Evolutionary conservation across 2,329 filamentous ascomycete species (phyloP).

Genomic region (Monosporascus sp.): DNA sequence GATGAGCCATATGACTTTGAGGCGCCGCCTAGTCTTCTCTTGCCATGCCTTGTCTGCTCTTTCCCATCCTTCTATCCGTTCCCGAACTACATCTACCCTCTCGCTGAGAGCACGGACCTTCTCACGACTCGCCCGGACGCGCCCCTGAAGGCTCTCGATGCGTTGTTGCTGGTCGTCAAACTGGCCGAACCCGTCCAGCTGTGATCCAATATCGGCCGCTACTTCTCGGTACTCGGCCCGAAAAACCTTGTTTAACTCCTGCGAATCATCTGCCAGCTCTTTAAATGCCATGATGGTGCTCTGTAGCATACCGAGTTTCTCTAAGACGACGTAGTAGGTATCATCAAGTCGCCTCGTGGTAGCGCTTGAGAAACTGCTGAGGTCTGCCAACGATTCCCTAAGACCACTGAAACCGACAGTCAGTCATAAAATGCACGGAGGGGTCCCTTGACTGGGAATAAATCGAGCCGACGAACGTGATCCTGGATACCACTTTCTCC

Average conservation of each 20-base stretch:
- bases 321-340: conserved; percentile 68
- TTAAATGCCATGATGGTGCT: conserved; percentile 60
- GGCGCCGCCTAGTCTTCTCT: conserved; percentile 58
- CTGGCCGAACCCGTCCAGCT: conserved; percentile 55
- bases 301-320: conserved; percentile 61
- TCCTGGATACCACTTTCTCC: conserved; percentile 33
- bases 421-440: conserved; percentile 12
- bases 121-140: conserved; percentile 56
- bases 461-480: conserved; percentile 32
- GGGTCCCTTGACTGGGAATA: not conserved
- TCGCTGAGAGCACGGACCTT: conserved; percentile 56
- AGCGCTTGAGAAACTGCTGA: conserved; percentile 56
- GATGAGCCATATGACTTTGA: conserved; percentile 60
- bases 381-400: conserved; percentile 45
- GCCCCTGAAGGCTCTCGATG: conserved; percentile 56
- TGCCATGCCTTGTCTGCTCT: conserved; percentile 63
- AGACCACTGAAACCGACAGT: conserved; percentile 38
- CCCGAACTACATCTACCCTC: conserved; percentile 59
- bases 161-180: conserved; percentile 62
- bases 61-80: conserved; percentile 64
- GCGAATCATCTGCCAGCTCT: conserved; percentile 60
- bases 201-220: conserved; percentile 53
- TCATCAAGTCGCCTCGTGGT: conserved; percentile 66
- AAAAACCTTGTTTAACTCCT: conserved; percentile 55
- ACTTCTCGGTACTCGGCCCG: conserved; percentile 54